Percentiles rank a stretch among this genome's conserved stretches.
phyloP scores from a whole-genome alignment of 2,329 filamentous ascomycete genomes.

The Fusarium agapanthi region DNA sequence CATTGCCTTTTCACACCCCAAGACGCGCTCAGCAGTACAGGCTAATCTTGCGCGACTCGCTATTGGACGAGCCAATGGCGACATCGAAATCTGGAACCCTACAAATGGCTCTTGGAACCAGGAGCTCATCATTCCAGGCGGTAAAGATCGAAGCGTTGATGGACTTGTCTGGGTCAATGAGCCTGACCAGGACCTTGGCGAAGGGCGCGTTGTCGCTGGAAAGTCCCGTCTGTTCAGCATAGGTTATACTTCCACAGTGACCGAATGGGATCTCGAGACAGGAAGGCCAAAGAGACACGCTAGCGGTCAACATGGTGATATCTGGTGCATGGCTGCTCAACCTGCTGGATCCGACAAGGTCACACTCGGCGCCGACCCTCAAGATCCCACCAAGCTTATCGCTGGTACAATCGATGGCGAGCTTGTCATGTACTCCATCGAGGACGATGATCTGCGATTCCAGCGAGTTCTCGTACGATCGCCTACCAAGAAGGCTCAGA shows the following conservation, averaged over 20 bases:
- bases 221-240: slow-evolving; percentile 93
- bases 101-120: slow-evolving; percentile 85
- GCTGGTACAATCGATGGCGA: slow-evolving; percentile 91
- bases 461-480: slow-evolving; percentile 78
- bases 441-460: slow-evolving; percentile 84
- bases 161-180: slow-evolving; percentile 92
- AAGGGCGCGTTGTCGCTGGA: slow-evolving; percentile 71
- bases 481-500: slow-evolving; percentile 84
- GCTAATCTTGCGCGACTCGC: slow-evolving; percentile 76
- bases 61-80: slow-evolving; percentile 90
- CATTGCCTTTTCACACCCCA: slow-evolving; percentile 88
- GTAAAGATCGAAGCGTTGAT: slow-evolving; percentile 87
- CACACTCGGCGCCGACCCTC: slow-evolving; percentile 43
- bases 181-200: slow-evolving; percentile 73
- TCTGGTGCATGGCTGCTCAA: slow-evolving; percentile 95
- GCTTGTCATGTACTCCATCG: slow-evolving; percentile 85
- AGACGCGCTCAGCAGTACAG: slow-evolving; percentile 56
- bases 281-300: slow-evolving; percentile 82
- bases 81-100: slow-evolving; percentile 98
- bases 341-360: slow-evolving; percentile 57
- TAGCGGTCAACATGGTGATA: slow-evolving; percentile 92
- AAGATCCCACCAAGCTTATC: slow-evolving; percentile 70
- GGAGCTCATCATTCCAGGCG: slow-evolving; percentile 84
- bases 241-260: slow-evolving; percentile 89
- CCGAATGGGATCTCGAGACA: slow-evolving; percentile 91